Conservation (phyloP, 345 rosid species). For the Hypericum androsaemum region DNA sequence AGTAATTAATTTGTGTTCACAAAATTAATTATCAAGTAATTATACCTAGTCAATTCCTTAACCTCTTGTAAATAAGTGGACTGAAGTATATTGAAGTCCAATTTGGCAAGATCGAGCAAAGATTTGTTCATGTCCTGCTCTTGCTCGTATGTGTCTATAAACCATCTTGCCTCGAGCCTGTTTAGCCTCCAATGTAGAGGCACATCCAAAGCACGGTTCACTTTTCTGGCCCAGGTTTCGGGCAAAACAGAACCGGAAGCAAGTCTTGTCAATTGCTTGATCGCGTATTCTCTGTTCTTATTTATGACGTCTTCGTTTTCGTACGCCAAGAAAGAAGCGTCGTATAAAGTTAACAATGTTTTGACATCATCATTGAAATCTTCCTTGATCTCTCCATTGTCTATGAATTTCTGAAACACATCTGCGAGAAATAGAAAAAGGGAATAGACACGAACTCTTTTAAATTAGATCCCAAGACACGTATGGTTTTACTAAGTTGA, state of each 20-base stretch:
- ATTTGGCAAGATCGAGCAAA: slow-evolving; percentile 32
- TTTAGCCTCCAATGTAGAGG: slow-evolving; percentile 36
- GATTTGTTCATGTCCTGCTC: slow-evolving; percentile 12
- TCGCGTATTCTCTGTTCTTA: slow-evolving; percentile 11
- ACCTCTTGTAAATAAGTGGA: slow-evolving; percentile 34
- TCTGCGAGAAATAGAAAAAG: no score
- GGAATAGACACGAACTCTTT: no score
- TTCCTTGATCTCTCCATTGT: slow-evolving; percentile 4
- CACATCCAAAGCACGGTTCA: slow-evolving; percentile 22
- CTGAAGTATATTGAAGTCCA: slow-evolving; percentile 39
- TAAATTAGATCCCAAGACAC: no score
- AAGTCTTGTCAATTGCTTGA: background rate
- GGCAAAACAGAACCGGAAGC: background rate
- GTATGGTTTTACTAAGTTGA: no score
- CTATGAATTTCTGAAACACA: background rate
- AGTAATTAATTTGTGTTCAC: background rate
- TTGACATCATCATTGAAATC: slow-evolving; percentile 7
- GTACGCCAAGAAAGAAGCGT: slow-evolving; percentile 10
- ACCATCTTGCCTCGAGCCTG: slow-evolving; percentile 44
- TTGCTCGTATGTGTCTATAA: slow-evolving; percentile 25
- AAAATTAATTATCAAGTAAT: background rate
- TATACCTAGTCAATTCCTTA: slow-evolving; percentile 22
- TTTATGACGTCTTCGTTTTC: slow-evolving; percentile 14
- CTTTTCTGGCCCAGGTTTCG: slow-evolving; percentile 11
- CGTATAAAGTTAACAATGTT: slow-evolving; percentile 13